phyloP scores from a whole-genome alignment of 1,139 yeast species.

The Blastobotrys buckinghamii region DNA sequence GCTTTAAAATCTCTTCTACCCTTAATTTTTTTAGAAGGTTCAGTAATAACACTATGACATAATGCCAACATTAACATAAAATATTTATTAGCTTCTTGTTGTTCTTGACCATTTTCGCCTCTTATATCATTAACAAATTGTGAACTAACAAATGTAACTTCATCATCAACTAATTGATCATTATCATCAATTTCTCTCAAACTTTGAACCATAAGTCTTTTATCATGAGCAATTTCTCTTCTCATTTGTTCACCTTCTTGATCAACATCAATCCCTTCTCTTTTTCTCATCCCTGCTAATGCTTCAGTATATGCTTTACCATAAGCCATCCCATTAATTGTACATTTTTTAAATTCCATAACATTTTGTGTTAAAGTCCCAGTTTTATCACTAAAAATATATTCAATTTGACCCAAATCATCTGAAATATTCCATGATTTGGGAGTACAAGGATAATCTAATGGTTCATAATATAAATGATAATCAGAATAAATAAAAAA shows the following conservation, averaged over 20 bases:
- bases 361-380: conserved; percentile 95
- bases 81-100: conserved; percentile 59
- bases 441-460: conserved; percentile 94
- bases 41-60: conserved; percentile 91
- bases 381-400: conserved; percentile 92
- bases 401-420: conserved; percentile 94
- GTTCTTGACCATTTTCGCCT: conserved; percentile 47
- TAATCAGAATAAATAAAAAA: conserved; percentile 86
- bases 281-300: conserved; percentile 81
- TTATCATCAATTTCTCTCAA: conserved; percentile 46
- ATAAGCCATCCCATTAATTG: conserved; percentile 79
- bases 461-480: conserved; percentile 73
- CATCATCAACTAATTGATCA: conserved; percentile 56
- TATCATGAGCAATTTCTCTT: conserved; percentile 56
- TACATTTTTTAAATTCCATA: conserved; percentile 93
- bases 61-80: conserved; percentile 86
- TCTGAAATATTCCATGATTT: conserved; percentile 97
- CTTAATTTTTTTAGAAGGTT: conserved; percentile 51
- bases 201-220: conserved; percentile 54
- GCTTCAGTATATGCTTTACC: conserved; percentile 98
- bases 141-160: conserved; percentile 42
- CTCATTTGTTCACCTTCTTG: conserved; percentile 62
- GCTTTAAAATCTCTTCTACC: conserved; percentile 69
- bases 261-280: conserved; percentile 76
- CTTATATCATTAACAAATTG: conserved; percentile 51